These are phyloP conservation scores for Canariomyces notabilis DNA, from an alignment of 2,329 filamentous ascomycete genomes.

Conservation along the genomic window DNA sequence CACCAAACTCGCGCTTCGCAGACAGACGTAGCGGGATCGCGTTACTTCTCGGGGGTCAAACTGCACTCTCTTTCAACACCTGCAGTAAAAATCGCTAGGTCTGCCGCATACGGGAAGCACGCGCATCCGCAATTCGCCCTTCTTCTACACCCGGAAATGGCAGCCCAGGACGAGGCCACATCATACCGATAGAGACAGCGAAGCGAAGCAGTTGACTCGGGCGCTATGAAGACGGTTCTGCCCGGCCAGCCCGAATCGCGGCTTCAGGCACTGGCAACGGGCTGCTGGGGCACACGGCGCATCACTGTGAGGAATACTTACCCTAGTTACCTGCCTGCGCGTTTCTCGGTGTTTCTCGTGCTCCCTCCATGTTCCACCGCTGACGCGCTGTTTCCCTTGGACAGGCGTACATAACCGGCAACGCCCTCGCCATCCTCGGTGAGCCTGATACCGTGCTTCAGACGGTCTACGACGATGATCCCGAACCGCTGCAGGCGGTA, in stretches of 20 bases:
- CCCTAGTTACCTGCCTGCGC: conserved; percentile 13
- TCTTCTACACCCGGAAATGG: conserved; percentile 16
- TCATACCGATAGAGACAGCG: conserved; percentile 17
- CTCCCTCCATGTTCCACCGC: not conserved
- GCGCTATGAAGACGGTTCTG: conserved; percentile 45
- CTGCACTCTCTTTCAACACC: not conserved
- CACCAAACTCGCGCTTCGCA: not conserved
- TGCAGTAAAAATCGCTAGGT: not conserved
- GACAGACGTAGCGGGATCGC: not conserved
- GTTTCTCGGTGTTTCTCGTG: too few relatives aligned
- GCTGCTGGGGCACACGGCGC: conserved; percentile 39
- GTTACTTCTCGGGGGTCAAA: too few relatives aligned
- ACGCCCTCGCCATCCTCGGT: conserved; percentile 77
- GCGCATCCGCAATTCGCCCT: too few relatives aligned
- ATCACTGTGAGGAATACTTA: conserved; percentile 28
- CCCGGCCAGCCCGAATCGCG: conserved; percentile 44
- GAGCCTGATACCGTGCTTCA: conserved; percentile 73
- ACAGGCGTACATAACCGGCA: conserved; percentile 84
- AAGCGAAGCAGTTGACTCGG: not conserved
- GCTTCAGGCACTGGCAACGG: conserved; percentile 44
- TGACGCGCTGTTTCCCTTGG: not conserved
- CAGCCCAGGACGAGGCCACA: conserved; percentile 8
- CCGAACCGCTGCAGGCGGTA: conserved; percentile 64
- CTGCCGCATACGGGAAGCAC: not conserved
- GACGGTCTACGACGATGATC: conserved; percentile 82